Base-by-base conservation (phyloP, 2,329 filamentous ascomycete species). In the Grosmannia huntii region DNA sequence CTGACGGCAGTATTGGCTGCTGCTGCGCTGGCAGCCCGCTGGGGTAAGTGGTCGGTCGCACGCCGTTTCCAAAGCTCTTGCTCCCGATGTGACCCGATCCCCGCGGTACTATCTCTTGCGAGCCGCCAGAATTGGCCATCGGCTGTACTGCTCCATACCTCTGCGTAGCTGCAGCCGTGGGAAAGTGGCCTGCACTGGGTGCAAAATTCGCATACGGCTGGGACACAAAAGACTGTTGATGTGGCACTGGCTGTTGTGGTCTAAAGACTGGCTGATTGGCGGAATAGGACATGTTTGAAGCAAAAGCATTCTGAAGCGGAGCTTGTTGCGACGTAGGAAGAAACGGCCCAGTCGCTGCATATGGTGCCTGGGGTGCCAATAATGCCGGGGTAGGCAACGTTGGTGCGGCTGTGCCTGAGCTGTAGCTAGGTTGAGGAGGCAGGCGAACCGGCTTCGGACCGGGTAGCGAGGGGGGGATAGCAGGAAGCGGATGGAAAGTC, bases 401-500 rank as follows among this genome's bases (percentile, higher is more conserved):
- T 27, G 11, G 23, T 27, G 11, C 23, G 11, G 21, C 4, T 25
- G 46, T 12, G 9, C 21, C 21, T 14, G 46, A 49, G 46, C 23
- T 49, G 46, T 28, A 33, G 19, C 14, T 49, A 59, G 6, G 28
- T 14, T 33, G 28, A 14, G 28, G 50, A 33, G 31, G 36, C 12
- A 38, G 16, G 11, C 33, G 14, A 2, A 36, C 12, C n/a, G 36
- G 10, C 7, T 33, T 21, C 11, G 4, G 21, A 7, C 41, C 19
- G 56, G 48, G 31, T 52, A 23, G 59, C 19, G 12, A 16, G 21
- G 48, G 33, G 14, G 46, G 57, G 3, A 51, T 57, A 16, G 44
- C 54, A 52, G 36, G 63, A 59, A 38, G 49, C 38, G 56, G 57
- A 33, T 54, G 61, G 55, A 36, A 60, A 14, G 64, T 56, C 23